phyloP scores from a whole-genome alignment of 352 stramenopile species.

The Phytophthora pseudosyringae region DNA sequence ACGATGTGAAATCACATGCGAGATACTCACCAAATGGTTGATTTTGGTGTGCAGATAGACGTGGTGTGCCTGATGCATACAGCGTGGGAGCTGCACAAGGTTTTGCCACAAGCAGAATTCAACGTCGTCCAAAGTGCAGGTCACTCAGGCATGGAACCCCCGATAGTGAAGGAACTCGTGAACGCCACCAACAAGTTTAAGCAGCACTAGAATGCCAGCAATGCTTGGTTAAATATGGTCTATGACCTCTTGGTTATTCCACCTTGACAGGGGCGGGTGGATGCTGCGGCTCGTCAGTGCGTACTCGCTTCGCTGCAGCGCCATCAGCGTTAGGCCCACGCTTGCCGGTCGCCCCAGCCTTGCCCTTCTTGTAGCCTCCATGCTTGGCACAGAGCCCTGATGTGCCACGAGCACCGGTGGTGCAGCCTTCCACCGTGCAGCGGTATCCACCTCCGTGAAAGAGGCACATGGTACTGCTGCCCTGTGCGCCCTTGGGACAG shows the following conservation, averaged over 20 bases:
- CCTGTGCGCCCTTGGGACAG: constrained; percentile 86
- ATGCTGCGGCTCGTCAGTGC: constrained; percentile 19
- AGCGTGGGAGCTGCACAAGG: not conserved
- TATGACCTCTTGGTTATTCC: constrained; percentile 35
- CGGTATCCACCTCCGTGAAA: constrained; percentile 89
- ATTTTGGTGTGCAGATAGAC: no score
- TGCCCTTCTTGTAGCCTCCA: constrained; percentile 77
- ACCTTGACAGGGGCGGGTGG: constrained; percentile 15
- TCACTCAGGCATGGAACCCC: not conserved
- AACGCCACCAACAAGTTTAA: no score
- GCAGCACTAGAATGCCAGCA: not conserved
- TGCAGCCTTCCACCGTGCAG: constrained; percentile 77
- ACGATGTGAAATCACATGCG: no score
- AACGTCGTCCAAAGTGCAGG: not conserved
- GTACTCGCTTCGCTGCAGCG: constrained; percentile 24
- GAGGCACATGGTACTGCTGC: constrained; percentile 75
- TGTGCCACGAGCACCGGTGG: constrained; percentile 74
- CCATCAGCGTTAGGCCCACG: constrained; percentile 14
- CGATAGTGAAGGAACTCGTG: no score
- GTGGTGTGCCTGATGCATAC: not conserved
- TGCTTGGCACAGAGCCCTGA: constrained; percentile 83
- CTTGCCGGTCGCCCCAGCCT: constrained; percentile 23
- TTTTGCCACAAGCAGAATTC: not conserved
- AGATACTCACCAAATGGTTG: no score
- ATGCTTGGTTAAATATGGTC: constrained; percentile 36